These are phyloP conservation scores for Trypanosoma theileri DNA, from an alignment of 208 protist species.

Conservation along the genomic window DNA sequence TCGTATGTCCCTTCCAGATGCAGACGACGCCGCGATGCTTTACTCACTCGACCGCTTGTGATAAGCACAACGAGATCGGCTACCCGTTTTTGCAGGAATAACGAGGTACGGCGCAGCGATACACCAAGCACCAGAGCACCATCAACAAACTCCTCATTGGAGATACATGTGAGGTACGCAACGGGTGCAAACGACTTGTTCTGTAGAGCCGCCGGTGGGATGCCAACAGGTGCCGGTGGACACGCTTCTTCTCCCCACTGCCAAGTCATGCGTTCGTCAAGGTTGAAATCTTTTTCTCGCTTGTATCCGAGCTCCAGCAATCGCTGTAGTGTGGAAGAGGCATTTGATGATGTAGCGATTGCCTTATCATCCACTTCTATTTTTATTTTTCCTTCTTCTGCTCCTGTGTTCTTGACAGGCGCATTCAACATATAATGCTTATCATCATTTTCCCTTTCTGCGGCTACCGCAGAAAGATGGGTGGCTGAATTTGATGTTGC, in stretches of 20 bases:
- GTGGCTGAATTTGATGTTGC: too few species aligned
- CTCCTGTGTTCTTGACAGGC: background rate
- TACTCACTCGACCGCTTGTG: conserved; percentile 20
- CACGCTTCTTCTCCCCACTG: background rate
- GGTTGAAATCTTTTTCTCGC: background rate
- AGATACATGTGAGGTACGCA: conserved; percentile 33
- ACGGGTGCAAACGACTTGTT: conserved; percentile 11
- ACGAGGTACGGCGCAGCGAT: conserved; percentile 21
- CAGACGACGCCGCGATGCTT: conserved; percentile 13
- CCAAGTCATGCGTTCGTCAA: background rate
- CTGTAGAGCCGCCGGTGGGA: background rate
- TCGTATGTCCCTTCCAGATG: conserved; percentile 17
- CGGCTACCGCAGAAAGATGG: too few species aligned
- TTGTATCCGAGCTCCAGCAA: conserved; percentile 11
- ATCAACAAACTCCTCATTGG: conserved; percentile 42
- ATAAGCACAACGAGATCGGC: conserved; percentile 28
- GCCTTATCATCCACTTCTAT: background rate
- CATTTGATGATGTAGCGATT: background rate
- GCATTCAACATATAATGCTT: too few species aligned
- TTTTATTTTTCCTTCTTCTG: conserved; percentile 3
- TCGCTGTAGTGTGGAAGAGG: background rate
- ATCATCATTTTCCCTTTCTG: too few species aligned
- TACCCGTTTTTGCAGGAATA: conserved; percentile 4
- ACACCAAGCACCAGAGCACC: conserved; percentile 35
- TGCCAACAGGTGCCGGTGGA: conserved; percentile 1